These are phyloP conservation scores for Solanum bukasovii DNA, from an alignment of 257 asterid species.

Conservation along the genomic window DNA sequence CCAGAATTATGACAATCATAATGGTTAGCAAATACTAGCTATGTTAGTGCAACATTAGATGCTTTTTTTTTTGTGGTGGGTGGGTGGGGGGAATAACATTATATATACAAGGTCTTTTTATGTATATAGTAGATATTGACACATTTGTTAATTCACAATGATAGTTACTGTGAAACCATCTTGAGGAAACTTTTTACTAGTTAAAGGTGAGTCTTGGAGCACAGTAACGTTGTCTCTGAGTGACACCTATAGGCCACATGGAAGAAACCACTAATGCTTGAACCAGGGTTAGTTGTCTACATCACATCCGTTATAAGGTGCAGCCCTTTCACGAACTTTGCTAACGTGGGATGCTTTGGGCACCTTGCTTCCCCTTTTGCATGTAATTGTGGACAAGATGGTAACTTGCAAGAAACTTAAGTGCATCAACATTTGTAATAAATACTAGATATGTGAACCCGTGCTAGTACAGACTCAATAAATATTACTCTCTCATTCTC, in stretches of 20 bases:
- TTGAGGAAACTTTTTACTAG: slow-evolving; percentile 34
- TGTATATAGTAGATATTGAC: too few species aligned
- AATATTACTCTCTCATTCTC: too few species aligned
- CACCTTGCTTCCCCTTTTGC: not conserved
- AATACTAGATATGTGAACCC: too few species aligned
- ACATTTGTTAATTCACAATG: slow-evolving; percentile 38
- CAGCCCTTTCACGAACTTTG: not conserved
- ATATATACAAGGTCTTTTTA: too few species aligned
- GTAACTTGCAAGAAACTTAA: not conserved
- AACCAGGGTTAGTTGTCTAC: not conserved
- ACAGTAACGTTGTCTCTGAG: not conserved
- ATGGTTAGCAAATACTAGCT: not conserved
- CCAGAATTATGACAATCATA: not conserved
- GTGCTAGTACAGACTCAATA: too few species aligned
- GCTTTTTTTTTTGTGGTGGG: not conserved
- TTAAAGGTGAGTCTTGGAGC: not conserved
- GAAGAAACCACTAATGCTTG: not conserved
- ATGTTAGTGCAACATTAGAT: not conserved
- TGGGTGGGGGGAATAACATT: slow-evolving; percentile 9
- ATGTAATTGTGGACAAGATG: not conserved
- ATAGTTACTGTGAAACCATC: slow-evolving; percentile 39
- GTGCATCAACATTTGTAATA: not conserved
- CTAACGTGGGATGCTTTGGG: not conserved
- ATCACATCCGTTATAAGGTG: not conserved
- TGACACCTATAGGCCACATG: not conserved